Evolutionary conservation across 1,139 yeast species (phyloP), one percentile per base, ranked within the genome.

Genomic region (Lodderomyces oxycetoniae): DNA sequence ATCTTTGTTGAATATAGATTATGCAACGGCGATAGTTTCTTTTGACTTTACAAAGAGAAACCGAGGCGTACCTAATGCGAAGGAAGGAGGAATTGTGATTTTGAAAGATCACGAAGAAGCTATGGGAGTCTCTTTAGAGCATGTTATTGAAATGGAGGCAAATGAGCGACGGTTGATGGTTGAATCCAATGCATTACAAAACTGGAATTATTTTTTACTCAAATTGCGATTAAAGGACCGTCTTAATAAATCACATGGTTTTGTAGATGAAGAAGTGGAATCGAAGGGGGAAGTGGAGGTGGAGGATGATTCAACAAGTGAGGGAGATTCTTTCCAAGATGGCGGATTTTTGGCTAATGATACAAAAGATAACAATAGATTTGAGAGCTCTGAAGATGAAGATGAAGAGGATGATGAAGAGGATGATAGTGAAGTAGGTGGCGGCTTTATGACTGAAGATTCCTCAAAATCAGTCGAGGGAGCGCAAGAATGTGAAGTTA

Each of bases 21-120:
- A 71, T 59, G 97, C 96, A 0, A 78, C 76, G 32, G 97, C 96
- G 0, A 87, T 89, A 3, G 79, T 81, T 3, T 88, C 93, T 0
- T 89, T 93, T 60, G 91, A 85, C 39, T 91, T 85, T 55, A 60
- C 57, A 3, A 7, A 50, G 56, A n/a, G 42, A 36, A 15, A 28
- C 24, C 37, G 40, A 41, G 30, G 45, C 41, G 4, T 45, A 39
- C 79, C 83, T 0, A 77, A 77, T 14, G 94, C 95, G 0, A 30
- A 67, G 37, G 74, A 79, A 34, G 79, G 81, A 3, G 98, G 98
- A 2, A 72, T 88, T 17, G 82, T 91, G 2, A 77, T 89, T 7
- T 80, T 83, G 3, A 49, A 51, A 21, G 80, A 80, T 46, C 76
- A 61, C 44, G 63, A 64, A 41, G 94, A 84, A 27, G 95, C 95